Evolutionary conservation across 208 protist genomes (phyloP), one percentile per base, ranked within the genome.

Genomic region (Acanthamoeba castellanii): DNA sequence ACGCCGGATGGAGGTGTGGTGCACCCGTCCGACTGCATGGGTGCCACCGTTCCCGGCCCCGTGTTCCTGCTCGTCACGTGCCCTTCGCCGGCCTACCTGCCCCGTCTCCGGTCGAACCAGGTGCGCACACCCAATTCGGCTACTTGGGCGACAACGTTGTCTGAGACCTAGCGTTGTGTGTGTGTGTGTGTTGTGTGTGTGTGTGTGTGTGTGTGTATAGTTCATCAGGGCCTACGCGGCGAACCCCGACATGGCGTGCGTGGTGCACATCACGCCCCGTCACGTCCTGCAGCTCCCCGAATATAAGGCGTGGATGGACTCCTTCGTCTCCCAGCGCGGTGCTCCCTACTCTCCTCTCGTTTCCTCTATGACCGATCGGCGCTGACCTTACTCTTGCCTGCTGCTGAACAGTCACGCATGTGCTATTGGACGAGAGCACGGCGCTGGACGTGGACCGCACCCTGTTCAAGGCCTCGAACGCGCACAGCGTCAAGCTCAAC

Each of bases 21-120:
- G 47, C 45, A 87, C 9, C 78, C 78, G 27, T 42, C 78, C 16
- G 78, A 87, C 27, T 87, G 78, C 45, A 87, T 87, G 47, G 78
- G 78, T 7, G 45, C 78, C 45, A n/a, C 45, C 30, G 45, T 61
- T 0, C 78, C 78, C 16, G 78, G 78, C 45, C 78, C 78, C 22
- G 14, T 87, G 3, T 87, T 87, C 45, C 25, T 87, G 78, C 37
- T 87, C 47, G 45, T 59, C 27, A 61, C 78, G 27, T 87, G 78
- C 78, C 78, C 78, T 25, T 87, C 78, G 45, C 45, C 47, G 30
- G 22, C 5, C 47, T 59, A 87, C 45, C 37, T 87, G 16, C 78
- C 37, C 27, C 0, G 11, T 11, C 25, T 87, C 45, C 45, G 34
- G 22, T 20, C 78, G 16, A 59, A 87, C n/a, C 14, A 87, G 78